A percentile compares a stretch with the other conserved stretches of the same genome.
Conservation (phyloP, 2,329 filamentous ascomycete genomes). For the Incumbomyces delicatus region DNA sequence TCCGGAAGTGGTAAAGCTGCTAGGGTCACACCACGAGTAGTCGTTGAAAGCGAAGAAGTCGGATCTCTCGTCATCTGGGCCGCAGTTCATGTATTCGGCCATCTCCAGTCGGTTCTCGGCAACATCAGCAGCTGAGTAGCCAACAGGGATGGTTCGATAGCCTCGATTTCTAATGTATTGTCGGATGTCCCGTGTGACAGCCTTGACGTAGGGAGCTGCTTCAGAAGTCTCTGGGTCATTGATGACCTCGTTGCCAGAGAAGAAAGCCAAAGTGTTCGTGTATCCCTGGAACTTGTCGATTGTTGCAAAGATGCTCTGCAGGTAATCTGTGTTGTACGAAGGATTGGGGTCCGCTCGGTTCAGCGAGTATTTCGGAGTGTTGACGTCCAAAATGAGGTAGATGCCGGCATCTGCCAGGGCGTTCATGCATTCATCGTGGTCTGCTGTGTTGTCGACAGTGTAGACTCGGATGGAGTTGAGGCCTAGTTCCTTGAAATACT, state of each 20-base stretch:
- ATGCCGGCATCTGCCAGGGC: constrained; percentile 73
- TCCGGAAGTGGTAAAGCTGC: constrained; percentile 58
- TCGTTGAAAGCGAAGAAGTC: constrained; percentile 89
- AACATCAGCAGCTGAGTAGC: constrained; percentile 71
- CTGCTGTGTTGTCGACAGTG: constrained; percentile 73
- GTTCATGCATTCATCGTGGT: constrained; percentile 80
- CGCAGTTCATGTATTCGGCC: constrained; percentile 89
- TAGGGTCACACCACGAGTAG: constrained; percentile 74
- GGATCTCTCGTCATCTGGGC: constrained; percentile 68
- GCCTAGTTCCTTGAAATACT: constrained; percentile 72
- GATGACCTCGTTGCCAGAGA: constrained; percentile 73
- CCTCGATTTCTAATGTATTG: constrained; percentile 55
- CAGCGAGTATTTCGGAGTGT: constrained; percentile 81
- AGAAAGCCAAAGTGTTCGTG: constrained; percentile 77
- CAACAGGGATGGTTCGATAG: constrained; percentile 61
- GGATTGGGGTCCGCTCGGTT: constrained; percentile 62
- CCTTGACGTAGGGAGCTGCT: constrained; percentile 66
- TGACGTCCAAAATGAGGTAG: constrained; percentile 85
- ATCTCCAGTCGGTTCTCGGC: constrained; percentile 76
- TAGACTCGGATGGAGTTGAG: constrained; percentile 90
- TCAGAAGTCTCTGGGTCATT: constrained; percentile 57
- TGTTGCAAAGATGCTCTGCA: constrained; percentile 78
- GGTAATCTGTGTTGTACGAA: constrained; percentile 81
- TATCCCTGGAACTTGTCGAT: constrained; percentile 77
- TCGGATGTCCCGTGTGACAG: constrained; percentile 66